A percentile compares a stretch with the other conserved stretches of the same genome.
These are phyloP conservation scores for Diphasiastrum complanatum DNA, from an alignment of 83 land plant genomes.

Conservation along the genomic window DNA sequence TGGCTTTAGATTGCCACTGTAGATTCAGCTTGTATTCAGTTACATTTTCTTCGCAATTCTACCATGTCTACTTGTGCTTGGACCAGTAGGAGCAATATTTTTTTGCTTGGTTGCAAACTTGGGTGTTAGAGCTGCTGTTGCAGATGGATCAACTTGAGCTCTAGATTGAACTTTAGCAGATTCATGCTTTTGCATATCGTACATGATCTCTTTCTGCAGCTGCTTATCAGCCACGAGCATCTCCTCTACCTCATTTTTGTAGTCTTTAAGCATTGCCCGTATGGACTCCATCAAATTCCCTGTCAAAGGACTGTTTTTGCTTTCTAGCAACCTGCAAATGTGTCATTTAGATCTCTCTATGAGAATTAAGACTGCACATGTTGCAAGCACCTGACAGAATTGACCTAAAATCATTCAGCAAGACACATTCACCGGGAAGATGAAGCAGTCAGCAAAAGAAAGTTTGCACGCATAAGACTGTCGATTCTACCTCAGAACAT, in stretches of 20 bases:
- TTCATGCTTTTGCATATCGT: constrained; percentile 87
- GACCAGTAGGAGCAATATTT: no score
- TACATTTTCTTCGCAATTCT: no score
- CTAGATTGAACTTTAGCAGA: constrained; percentile 53
- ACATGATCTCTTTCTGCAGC: constrained; percentile 81
- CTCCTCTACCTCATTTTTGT: constrained; percentile 85
- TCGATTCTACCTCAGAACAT: neutral
- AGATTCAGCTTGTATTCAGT: no score
- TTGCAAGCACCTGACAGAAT: no score
- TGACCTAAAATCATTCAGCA: neutral
- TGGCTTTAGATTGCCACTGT: no score
- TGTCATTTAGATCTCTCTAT: no score
- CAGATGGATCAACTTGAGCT: constrained; percentile 41
- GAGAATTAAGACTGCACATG: no score
- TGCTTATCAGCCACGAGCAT: constrained; percentile 80
- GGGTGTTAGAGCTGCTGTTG: constrained; percentile 16
- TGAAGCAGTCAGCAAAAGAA: neutral
- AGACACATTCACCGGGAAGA: neutral
- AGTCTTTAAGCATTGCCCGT: constrained; percentile 70
- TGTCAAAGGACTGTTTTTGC: constrained; percentile 75
- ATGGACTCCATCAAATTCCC: constrained; percentile 91
- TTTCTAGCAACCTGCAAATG: constrained; percentile 53
- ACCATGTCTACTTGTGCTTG: no score
- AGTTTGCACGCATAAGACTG: no score
- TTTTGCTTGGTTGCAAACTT: constrained; percentile 5